Percentiles rank a stretch among this genome's conserved stretches.
These are phyloP conservation scores for Aciculosporium take DNA, from an alignment of 2,329 filamentous ascomycete species.

Conservation along the genomic window DNA sequence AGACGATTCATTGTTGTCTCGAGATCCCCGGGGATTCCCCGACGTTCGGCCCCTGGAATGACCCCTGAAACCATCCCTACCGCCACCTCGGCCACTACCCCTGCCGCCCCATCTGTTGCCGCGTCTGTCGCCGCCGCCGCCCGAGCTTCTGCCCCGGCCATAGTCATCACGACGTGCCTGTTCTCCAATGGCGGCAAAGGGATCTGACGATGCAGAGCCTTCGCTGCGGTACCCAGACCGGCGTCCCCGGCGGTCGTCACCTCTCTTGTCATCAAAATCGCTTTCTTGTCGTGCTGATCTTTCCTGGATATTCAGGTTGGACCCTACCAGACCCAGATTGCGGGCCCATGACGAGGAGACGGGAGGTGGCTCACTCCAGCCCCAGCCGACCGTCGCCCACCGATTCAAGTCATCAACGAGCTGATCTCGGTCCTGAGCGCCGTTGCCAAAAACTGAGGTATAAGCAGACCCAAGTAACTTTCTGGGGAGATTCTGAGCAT, in stretches of 20 bases:
- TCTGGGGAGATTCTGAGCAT: constrained; percentile 27
- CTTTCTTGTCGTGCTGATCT: constrained; percentile 1
- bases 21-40: not conserved
- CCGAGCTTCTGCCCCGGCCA: constrained; percentile 11
- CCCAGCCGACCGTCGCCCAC: constrained; percentile 37
- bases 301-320: constrained; percentile 22
- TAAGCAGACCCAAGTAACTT: constrained; percentile 31
- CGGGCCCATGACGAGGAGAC: constrained; percentile 15
- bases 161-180: constrained; percentile 14
- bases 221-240: constrained; percentile 6
- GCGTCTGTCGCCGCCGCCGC: constrained; percentile 10
- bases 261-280: constrained; percentile 8
- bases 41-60: not conserved
- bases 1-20: not conserved
- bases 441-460: constrained; percentile 40
- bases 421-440: constrained; percentile 22
- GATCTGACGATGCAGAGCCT: constrained; percentile 11
- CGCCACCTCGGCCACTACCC: constrained; percentile 9
- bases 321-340: constrained; percentile 18
- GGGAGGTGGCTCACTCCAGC: constrained; percentile 33
- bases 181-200: constrained; percentile 15
- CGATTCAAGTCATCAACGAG: constrained; percentile 37
- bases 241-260: constrained; percentile 8
- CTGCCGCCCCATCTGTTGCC: constrained; percentile 6
- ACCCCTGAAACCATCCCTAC: constrained; percentile 5